Base-by-base conservation (phyloP, 495 filamentous ascomycete species). In the Articulospora tetracladia region DNA sequence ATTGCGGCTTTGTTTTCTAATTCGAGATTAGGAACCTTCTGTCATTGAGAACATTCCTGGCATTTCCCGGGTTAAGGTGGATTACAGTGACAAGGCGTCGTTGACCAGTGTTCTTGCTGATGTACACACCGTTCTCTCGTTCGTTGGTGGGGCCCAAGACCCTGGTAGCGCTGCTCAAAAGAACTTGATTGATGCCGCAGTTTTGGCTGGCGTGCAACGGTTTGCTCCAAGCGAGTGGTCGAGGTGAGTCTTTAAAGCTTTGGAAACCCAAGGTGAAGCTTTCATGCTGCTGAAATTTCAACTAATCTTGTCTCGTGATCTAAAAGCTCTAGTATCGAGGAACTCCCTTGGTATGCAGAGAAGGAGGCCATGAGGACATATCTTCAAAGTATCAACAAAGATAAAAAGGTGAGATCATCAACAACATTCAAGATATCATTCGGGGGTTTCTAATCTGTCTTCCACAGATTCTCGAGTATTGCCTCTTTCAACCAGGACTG, bases 151-250 rank as follows among this genome's bases (percentile, higher is more conserved):
- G n/a, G 55, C 64, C 17, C 50, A 67, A 1, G 79, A 77, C 54
- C 67, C 61, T 1, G 60, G 63, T 0, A 69, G 72, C 44, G 69
- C 50, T 23, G 24, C 66, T 0, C 59, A 67, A 0, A 64, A 64
- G 32, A 60, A 34, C 10, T 72, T 87, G 25, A 76, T 89, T n/a
- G 84, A 89, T 51, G 87, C 86, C 0, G 78, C 84, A 1, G 65
- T 83, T 17, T 75, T 77, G 0, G 85, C 82, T 1, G 77, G 79
- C 19, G 83, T 89, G 1, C 73, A 78, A 66, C 79, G 85, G 25
- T 85, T 86, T 63, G 73, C 90, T 36, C 87, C 86, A 0, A 82
- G 79, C 22, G 85, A 88, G 60, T 91, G 81, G 57, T 86, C 86
- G 50, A 23, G 55, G 61, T 63, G 30, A 32, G 30, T 32, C 30